Evolutionary conservation across 441 rosid genomes (phyloP).

Genomic region (Erodium moschatum): DNA sequence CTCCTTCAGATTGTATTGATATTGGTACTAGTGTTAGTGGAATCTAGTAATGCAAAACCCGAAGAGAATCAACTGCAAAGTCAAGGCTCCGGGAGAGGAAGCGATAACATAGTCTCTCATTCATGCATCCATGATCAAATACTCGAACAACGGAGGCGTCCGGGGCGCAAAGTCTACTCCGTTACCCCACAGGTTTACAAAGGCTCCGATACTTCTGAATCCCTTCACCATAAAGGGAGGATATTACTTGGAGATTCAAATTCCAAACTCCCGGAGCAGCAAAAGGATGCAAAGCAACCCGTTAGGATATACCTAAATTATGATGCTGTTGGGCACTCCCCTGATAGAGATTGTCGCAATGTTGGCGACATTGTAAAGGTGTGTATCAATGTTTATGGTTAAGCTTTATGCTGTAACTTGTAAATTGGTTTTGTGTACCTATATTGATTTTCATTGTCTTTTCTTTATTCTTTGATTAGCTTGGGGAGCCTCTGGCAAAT

Average conservation of each 20-base stretch:
- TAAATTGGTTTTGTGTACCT: conserved; percentile 11
- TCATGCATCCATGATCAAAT: conserved; percentile 96
- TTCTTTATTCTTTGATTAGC: conserved; percentile 33
- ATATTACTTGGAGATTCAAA: conserved; percentile 46
- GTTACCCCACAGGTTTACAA: conserved; percentile 87
- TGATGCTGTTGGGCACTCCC: conserved; percentile 97
- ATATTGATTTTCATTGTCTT: conserved; percentile 19
- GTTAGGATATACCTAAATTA: conserved; percentile 89
- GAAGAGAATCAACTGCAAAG: conserved; percentile 30
- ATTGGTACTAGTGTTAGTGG: conserved; percentile 31
- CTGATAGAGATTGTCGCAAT: conserved; percentile 74
- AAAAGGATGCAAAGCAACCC: conserved; percentile 63
- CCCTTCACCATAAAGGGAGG: conserved; percentile 56
- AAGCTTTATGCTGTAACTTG: neutral
- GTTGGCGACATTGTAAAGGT: conserved; percentile 92
- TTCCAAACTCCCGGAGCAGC: conserved; percentile 25
- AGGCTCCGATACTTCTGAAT: conserved; percentile 32
- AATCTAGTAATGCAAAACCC: conserved; percentile 35
- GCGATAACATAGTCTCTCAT: conserved; percentile 44
- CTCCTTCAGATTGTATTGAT: conserved; percentile 51
- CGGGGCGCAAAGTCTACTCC: conserved; percentile 72
- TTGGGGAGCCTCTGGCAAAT: conserved; percentile 78
- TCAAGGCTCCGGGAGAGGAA: conserved; percentile 38
- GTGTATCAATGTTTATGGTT: conserved; percentile 3
- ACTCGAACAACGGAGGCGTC: conserved; percentile 73